phyloP scores from a whole-genome alignment of 2,329 filamentous ascomycete genomes.

The Penicillium sp. region DNA sequence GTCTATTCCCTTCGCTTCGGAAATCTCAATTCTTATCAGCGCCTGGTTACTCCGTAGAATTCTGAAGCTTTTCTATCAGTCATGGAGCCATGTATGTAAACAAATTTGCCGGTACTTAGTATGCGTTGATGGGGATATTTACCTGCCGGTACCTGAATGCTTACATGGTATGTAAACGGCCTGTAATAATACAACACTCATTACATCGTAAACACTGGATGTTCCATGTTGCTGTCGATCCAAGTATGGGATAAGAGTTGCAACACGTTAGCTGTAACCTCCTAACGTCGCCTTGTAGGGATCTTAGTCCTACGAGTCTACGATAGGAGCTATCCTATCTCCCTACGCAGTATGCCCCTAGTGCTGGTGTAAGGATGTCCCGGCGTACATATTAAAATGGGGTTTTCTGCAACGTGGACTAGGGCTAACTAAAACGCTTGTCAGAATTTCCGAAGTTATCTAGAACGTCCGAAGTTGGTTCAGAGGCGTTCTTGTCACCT shows the following conservation, averaged over 20 bases:
- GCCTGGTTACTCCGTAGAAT: not conserved
- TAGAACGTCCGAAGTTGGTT: not conserved
- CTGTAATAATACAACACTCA: not conserved
- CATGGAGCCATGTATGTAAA: too few relatives aligned
- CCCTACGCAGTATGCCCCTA: not conserved
- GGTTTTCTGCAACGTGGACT: not conserved
- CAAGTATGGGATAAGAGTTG: not conserved
- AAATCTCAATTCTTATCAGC: not conserved
- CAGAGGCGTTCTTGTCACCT: not conserved
- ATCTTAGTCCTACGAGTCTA: too few relatives aligned
- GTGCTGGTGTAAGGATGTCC: too few relatives aligned
- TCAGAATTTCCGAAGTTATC: not conserved
- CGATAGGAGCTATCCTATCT: too few relatives aligned
- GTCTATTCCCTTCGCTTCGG: not conserved
- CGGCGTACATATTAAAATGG: not conserved
- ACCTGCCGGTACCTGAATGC: not conserved
- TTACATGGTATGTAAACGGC: not conserved
- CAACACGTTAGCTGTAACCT: not conserved
- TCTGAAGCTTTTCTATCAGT: not conserved
- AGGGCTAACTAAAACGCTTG: slow-evolving; percentile 1
- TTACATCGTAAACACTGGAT: not conserved
- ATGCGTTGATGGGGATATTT: not conserved
- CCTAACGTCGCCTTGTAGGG: not conserved
- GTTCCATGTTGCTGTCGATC: not conserved
- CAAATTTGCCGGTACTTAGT: not conserved